Base-by-base conservation (phyloP, 2,329 filamentous ascomycete species). In the Curvularia sp. region DNA sequence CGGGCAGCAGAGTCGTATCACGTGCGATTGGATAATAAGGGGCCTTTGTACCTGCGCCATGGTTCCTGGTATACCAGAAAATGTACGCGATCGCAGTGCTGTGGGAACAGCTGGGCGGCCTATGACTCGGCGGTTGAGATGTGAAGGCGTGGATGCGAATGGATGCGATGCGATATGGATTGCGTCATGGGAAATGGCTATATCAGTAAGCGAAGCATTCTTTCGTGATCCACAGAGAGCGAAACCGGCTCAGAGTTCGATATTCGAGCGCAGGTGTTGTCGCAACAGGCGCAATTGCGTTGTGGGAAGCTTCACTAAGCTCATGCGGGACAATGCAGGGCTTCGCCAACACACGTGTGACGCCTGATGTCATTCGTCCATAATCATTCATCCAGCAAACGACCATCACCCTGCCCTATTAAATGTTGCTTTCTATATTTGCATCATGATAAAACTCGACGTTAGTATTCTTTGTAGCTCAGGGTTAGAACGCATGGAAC, bases 1-100 rank as follows among this genome's bases (percentile, higher is more conserved):
- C 12, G 74, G 72, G 49, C 74, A 76, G 47, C 67, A 72, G 18
- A 70, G 64, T 50, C 73, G 67, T n/a, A 76, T 72, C 42, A 73
- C 66, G n/a, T 73, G 70, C 46, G 74, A 75, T 52, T 77, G 74
- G 15, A 76, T 76, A 25, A 75, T 65, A 18, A 77, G 53, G 27
- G 74, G 75, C 32, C 74, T 65, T 57, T 75, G 74, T 4, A 74
- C 50, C 49, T 74, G 71, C 49, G 67, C 64, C 74, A 77, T 69
- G 28, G 58, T 53, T 25, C 38, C 39, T 57, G 19, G 21, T 7
- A 12, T 12, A 25, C 15, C 23, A 23, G 10, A 19, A 8, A 15
- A 8, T 15, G 10, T 32, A 34, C 13, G 39, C 39, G 39, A 42
- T 15, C 9, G 2, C 27, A 18, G 6, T 47, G 18, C 28, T 5